These are phyloP conservation scores for Daphne laureola DNA, from an alignment of 441 rosid genomes.

Conservation along the genomic window DNA sequence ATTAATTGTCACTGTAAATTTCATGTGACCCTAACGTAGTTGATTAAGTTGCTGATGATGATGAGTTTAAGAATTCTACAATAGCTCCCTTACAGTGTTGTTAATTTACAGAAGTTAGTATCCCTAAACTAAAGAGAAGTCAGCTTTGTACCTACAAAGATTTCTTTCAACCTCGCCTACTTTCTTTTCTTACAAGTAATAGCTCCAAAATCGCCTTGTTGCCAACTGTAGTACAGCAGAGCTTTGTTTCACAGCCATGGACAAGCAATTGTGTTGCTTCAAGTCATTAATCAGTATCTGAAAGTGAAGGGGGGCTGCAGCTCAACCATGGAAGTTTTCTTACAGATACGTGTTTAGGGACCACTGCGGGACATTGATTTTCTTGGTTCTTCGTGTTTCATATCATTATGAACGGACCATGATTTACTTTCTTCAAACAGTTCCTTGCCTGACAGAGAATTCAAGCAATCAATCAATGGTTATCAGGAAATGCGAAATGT, in stretches of 20 bases:
- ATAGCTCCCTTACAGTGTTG: no score
- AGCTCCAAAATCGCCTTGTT: no score
- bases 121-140: no score
- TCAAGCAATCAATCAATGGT: conserved; percentile 7
- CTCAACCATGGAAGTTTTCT: neutral
- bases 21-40: no score
- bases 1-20: no score
- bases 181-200: no score
- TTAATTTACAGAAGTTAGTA: no score
- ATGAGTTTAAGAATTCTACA: no score
- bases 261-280: neutral
- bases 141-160: no score
- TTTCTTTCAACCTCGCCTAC: no score
- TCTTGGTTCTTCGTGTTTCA: conserved; percentile 10
- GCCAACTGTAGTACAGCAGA: neutral
- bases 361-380: neutral
- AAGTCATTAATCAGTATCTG: neutral
- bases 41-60: no score
- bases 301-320: no score
- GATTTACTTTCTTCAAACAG: conserved; percentile 20
- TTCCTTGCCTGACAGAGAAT: conserved; percentile 34
- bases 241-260: neutral
- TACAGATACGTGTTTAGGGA: neutral
- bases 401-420: conserved; percentile 20
- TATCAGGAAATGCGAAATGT: conserved; percentile 10